These are phyloP conservation scores for Phialemoniopsis sp. DNA, from an alignment of 2,329 filamentous ascomycete species.

Conservation along the genomic window DNA sequence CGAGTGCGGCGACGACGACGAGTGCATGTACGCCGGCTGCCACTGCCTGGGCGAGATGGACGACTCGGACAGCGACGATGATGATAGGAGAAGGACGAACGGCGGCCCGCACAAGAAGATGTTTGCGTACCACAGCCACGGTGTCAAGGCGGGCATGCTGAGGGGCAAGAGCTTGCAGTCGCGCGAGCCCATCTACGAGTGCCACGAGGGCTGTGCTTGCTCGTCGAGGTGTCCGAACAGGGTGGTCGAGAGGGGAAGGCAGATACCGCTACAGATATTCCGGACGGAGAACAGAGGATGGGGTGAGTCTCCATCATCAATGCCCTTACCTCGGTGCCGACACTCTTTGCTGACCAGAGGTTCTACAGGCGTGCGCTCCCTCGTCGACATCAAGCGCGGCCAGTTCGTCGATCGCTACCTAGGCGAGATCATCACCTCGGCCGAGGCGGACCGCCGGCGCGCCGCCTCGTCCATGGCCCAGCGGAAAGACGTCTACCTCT, in stretches of 20 bases:
- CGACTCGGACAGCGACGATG: slow-evolving; percentile 51
- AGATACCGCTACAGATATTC: slow-evolving; percentile 72
- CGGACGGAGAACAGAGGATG: slow-evolving; percentile 69
- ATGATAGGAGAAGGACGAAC: slow-evolving; percentile 31
- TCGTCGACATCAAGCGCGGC: slow-evolving; percentile 60
- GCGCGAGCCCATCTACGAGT: slow-evolving; percentile 71
- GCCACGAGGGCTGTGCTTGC: slow-evolving; percentile 68
- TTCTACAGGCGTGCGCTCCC: slow-evolving; percentile 65
- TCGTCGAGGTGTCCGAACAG: slow-evolving; percentile 63
- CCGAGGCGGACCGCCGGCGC: slow-evolving; percentile 63
- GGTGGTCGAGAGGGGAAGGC: slow-evolving; percentile 70
- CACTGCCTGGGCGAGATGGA: slow-evolving; percentile 56
- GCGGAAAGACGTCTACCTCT: slow-evolving; percentile 75
- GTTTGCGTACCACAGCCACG: slow-evolving; percentile 63
- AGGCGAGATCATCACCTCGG: slow-evolving; percentile 62
- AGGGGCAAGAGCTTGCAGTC: slow-evolving; percentile 47
- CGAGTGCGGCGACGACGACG: slow-evolving; percentile 50
- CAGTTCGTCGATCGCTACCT: slow-evolving; percentile 80
- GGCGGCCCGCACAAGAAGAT: slow-evolving; percentile 23
- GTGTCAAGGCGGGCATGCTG: slow-evolving; percentile 46
- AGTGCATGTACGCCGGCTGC: slow-evolving; percentile 66
- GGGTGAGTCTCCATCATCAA: slow-evolving; percentile 43
- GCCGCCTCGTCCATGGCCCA: slow-evolving; percentile 47
- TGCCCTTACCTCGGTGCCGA: not conserved
- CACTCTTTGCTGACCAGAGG: too few species aligned